Base-by-base conservation (phyloP, 73 alveolate species). In the Tetrahymena thermophila region DNA sequence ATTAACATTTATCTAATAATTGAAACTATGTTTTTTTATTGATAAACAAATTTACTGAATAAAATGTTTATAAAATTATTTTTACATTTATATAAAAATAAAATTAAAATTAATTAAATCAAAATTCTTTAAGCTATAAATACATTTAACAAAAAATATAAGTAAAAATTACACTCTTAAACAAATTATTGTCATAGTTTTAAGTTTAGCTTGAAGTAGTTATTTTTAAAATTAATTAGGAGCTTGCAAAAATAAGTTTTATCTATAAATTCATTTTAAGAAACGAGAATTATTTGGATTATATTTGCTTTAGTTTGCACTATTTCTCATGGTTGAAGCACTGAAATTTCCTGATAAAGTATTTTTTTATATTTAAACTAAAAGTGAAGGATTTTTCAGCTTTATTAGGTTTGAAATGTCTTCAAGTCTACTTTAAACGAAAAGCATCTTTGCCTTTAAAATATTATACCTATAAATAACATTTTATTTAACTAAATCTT, bases 301-400 rank as follows among this genome's bases (percentile, higher is more conserved):
- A 31, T 71, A 71, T 71, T 71, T 71, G 89, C 89, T 71, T 71
- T 71, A n/a, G 89, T 71, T 71, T 28, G 89, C 89, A 71, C 11
- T 71, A 25, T 25, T 71, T 71, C 89, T 71, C 89, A 71, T 71
- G 4, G 37, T 31, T 71, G 89, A 71, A 31, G 89, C 35, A 71
- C 37, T 71, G 23, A 71, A 71, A 31, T 71, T 71, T 19, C 93
- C 95, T 21, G 93, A 84, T n/a, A 42, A 34, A 43, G 95, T 85
- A 1, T 44, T 56, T 58, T 95, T 95, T 50, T 95, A 85, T 8
- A 95, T 55, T 95, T 95, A 31, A 31, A 93, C 56, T 34, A 95
- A 34, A 50, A 95, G 94, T 35, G 97, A 95, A 10, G 97, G 97
- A 43, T 95, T 95, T 56, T 95, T 95, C 50, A 95, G 94, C 94